phyloP scores from a whole-genome alignment of 2,329 filamentous ascomycete genomes.

The Aspergillus sp. region DNA sequence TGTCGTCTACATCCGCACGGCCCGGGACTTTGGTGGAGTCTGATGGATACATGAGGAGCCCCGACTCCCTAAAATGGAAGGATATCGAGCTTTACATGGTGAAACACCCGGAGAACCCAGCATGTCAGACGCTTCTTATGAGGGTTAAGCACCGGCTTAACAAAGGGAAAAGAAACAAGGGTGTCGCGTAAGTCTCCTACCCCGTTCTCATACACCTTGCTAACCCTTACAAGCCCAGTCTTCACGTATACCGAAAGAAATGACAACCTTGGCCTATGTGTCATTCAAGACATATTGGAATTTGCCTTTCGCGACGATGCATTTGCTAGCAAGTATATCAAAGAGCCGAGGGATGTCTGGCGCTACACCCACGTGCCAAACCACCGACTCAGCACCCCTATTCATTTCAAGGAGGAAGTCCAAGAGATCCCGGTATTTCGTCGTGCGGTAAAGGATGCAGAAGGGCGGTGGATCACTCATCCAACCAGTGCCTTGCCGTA shows the following conservation, averaged over 20 bases:
- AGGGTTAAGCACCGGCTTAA: constrained; percentile 17
- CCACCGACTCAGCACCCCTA: constrained; percentile 19
- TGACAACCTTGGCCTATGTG: constrained; percentile 17
- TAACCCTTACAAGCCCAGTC: constrained; percentile 13
- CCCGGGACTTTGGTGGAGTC: constrained; percentile 17
- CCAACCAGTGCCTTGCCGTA: constrained; percentile 9
- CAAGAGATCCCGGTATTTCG: constrained; percentile 17
- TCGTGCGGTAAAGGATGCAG: constrained; percentile 5
- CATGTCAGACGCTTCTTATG: constrained; percentile 18
- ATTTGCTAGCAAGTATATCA: constrained; percentile 20
- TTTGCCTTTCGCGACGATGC: constrained; percentile 21
- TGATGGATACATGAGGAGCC: constrained; percentile 13
- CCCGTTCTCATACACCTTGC: neutral
- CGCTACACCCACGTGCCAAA: constrained; percentile 17
- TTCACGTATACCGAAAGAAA: constrained; percentile 17
- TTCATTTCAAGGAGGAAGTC: constrained; percentile 19
- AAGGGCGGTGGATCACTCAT: constrained; percentile 11
- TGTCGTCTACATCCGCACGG: constrained; percentile 13
- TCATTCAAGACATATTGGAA: constrained; percentile 21
- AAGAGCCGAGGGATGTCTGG: constrained; percentile 18
- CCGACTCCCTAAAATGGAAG: constrained; percentile 19
- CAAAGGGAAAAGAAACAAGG: constrained; percentile 21
- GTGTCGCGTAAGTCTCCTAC: constrained; percentile 13
- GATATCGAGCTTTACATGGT: constrained; percentile 24
- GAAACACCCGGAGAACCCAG: constrained; percentile 18